Base-by-base conservation (phyloP, 768 basidiomycete genomes). In the Hypsizygus marmoreus region DNA sequence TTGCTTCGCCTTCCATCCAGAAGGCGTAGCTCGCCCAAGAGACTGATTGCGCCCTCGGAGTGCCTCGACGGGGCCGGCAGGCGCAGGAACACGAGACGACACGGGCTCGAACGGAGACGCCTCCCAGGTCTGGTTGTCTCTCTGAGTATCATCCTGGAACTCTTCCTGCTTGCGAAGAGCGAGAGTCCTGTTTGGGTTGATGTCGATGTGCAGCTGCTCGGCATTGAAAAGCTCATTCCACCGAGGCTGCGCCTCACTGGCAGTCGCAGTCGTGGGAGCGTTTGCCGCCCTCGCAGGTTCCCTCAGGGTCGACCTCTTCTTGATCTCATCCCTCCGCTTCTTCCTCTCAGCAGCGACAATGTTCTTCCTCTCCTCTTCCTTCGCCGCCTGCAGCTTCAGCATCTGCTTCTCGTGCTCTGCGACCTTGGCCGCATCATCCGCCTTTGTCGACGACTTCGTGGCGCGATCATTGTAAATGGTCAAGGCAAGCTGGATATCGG, bases 311-410 rank as follows among this genome's bases (percentile, higher is more conserved):
- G 57, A 43, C 26, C 56, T 52, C 13, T 45, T 48, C 16, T 48
- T 26, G n/a, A 68, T 61, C 38, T 68, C 68, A 20, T 62, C 61
- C 30, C 64, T 58, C 17, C 70, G 59, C 37, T 63, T 65, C 30
- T 61, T 62, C 12, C 74, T 64, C 55, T 76, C 74, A 6, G 56
- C 62, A 19, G 62, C 59, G 13, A 76, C 75, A 10, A 68, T 52
- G 20, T 63, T 66, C 62, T 73, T 75, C 35, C 80, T 63, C 54
- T 82, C 71, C 35, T 58, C 70, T 55, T 79, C 79, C 49, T 80
- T 81, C 52, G 64, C 49, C 24, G 67, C 65, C 36, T 72, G 71
- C 43, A 82, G 61, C 41, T 63, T 50, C 13, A 62, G 34, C 67
- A 74, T 72, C 26, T 55, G 52, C 38, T 62, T 61, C 51, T 75